phyloP scores from a whole-genome alignment of 2,329 filamentous ascomycete genomes.

The Aspergillus neotritici region DNA sequence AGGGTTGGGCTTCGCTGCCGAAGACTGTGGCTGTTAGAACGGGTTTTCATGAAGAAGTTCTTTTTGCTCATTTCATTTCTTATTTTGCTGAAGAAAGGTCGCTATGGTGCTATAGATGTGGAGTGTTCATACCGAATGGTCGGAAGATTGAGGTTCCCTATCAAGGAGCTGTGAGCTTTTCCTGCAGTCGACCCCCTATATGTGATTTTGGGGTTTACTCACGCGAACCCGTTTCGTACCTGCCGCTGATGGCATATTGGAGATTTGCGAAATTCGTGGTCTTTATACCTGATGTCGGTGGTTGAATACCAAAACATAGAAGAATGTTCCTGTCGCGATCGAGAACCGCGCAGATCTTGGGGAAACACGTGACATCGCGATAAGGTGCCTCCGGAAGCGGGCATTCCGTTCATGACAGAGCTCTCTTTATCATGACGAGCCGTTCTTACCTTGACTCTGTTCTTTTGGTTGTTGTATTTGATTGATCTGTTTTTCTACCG shows the following conservation, averaged over 20 bases:
- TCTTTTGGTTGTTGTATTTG: not conserved
- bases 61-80: too few relatives aligned
- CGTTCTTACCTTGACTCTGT: too few relatives aligned
- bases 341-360: not conserved
- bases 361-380: constrained; percentile 21
- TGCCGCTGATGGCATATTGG: constrained; percentile 48
- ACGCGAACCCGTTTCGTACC: constrained; percentile 52
- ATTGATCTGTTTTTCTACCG: not conserved
- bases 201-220: constrained; percentile 12
- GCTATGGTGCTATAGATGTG: not conserved
- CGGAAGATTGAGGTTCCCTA: constrained; percentile 44
- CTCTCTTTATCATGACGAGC: not conserved
- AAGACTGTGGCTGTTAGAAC: constrained; percentile 51
- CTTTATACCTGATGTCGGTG: not conserved
- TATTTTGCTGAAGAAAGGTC: not conserved
- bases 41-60: not conserved
- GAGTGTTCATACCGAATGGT: constrained; percentile 38
- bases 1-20: constrained; percentile 72
- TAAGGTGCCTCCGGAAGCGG: constrained; percentile 13
- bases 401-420: constrained; percentile 2
- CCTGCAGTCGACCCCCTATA: not conserved
- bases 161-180: constrained; percentile 16
- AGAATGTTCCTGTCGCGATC: too few relatives aligned
- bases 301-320: not conserved
- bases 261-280: not conserved